Evolutionary conservation across 208 protist genomes (phyloP), one percentile per base, ranked within the genome.

Genomic region (Crithidia acanthocephali): DNA sequence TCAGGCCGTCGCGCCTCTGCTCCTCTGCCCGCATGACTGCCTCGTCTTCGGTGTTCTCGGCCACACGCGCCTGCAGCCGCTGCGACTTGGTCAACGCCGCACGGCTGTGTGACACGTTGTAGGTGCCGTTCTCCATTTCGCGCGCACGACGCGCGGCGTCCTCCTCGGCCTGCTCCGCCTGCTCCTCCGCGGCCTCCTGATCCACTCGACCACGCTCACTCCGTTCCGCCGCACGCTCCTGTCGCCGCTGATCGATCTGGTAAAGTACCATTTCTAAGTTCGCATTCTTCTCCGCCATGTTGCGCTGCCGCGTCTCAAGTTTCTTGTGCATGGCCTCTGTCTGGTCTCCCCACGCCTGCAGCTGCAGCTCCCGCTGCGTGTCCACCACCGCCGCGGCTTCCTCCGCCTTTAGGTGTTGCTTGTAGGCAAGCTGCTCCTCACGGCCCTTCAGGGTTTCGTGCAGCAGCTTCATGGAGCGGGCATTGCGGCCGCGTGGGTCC

Each of bases 401-500:
- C 45, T 80, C 68, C 16, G 61, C 59, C 63, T 77, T 77, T 25
- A 71, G 48, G 28, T 66, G 45, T 15, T 82, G 58, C 48, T 83
- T 82, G 74, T 84, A 87, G 27, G 82, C 87, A 25, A 96, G 70
- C 79, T 96, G 91, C 65, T 73, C 76, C 76, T 86, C 87, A n/a
- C 88, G 81, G 40, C 61, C 83, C 61, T 87, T 85, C 11, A 93
- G 64, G 11, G 87, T 75, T 9, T 88, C 84, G 59, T 94, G 63
- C 18, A 94, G 81, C 75, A 92, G 28, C 48, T 74, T 22, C 68
- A 88, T 59, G 37, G 83, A 86, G 48, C 82, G 82, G 37, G 88
- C 79, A 61, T 90, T 87, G 22, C 87, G 80, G 3, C 80, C 83
- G 22, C 91, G 86, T 28, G 91, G 84, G 69, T 96, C 92, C 11